Base-by-base conservation (phyloP, 345 rosid genomes). In the Corchorus capsularis region DNA sequence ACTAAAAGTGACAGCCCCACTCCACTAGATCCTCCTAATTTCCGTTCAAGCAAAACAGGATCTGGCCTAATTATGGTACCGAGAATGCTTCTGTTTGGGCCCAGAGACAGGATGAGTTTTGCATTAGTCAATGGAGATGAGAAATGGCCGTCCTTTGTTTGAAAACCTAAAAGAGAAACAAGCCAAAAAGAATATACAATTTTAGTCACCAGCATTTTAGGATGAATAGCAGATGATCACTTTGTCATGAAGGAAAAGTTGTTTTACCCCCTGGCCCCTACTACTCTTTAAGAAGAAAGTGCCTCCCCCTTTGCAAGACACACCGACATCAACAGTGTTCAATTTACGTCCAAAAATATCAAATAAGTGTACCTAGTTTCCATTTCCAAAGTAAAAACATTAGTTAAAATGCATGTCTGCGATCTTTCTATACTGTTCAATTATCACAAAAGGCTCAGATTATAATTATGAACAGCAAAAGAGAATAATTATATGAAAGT, bases 61-160 rank as follows among this genome's bases (percentile, higher is more conserved):
- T 92, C 98, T 11, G 93, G 92, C 83, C 98, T 89, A 79, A 93
- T 91, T 83, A 96, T 92, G 50, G 93, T 92, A 15, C 99, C 98
- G 9, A 93, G 97, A 52, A 96, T 93, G 85, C 98, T 96, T 80
- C 93, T 77, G 79, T 87, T 85, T 32, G 92, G 88, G 19, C 93
- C 94, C 49, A 96, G 84, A 22, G 84, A 55, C 80, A 77, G 77
- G 61, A 93, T 88, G 60, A 77, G 82, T 80, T 87, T 88, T 5
- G 91, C 72, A 82, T 93, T 93, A 66, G 98, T 92, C 81, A 17
- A 95, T 93, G 82, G 97, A 85, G 80, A 95, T 92, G 75, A 94
- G 93, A 76, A 85, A 84, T 69, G 98, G 94, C 34, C 91, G 82
- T 46, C 79, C 85, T 43, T 73, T 60, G 80, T 80, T 93, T 75